These are phyloP conservation scores for Spergularia marina DNA, from an alignment of 148 eudicot species.

Conservation along the genomic window DNA sequence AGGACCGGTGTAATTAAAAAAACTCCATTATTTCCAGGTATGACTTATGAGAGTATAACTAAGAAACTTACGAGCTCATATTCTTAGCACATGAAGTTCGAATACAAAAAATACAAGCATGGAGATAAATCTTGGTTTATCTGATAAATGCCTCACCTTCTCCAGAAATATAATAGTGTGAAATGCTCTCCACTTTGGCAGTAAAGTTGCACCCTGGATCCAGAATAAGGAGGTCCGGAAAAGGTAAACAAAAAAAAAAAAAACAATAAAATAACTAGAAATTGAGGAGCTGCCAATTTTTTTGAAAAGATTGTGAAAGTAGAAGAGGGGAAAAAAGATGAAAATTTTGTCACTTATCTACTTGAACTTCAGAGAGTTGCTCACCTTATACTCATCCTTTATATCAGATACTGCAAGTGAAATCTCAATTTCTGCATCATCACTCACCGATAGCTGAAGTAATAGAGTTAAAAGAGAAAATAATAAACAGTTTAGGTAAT, in stretches of 20 bases:
- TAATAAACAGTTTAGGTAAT: neutral
- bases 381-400: constrained; percentile 63
- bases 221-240: constrained; percentile 9
- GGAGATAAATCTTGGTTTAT: neutral
- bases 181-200: constrained; percentile 83
- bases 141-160: constrained; percentile 41
- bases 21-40: neutral
- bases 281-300: neutral
- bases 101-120: neutral
- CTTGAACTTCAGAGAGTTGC: neutral
- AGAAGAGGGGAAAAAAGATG: neutral
- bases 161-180: constrained; percentile 76
- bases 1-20: neutral
- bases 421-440: constrained; percentile 37
- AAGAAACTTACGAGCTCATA: neutral
- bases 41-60: neutral
- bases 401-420: constrained; percentile 48
- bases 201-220: constrained; percentile 58
- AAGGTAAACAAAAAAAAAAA: neutral
- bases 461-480: neutral
- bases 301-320: neutral
- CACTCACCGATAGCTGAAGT: constrained; percentile 27
- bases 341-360: neutral
- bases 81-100: neutral
- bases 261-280: neutral